A percentile compares a stretch with the other conserved stretches of the same genome.
phyloP scores from a whole-genome alignment of 495 filamentous ascomycete species.

The Aspergillus sparsus region DNA sequence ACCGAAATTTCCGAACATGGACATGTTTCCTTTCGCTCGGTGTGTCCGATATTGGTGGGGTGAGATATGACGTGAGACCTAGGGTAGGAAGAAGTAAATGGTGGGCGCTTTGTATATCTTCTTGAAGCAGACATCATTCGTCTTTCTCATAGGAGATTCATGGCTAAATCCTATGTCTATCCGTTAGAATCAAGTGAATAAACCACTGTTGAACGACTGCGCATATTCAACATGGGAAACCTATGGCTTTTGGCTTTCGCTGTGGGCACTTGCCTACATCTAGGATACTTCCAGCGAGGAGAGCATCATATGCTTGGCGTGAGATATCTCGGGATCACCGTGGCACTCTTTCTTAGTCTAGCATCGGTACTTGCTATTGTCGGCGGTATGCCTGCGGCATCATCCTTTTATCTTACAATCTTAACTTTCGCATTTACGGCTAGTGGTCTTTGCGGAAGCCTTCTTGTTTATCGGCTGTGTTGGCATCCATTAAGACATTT shows the following conservation, averaged over 20 bases:
- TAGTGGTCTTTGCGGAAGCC: slow-evolving; percentile 26
- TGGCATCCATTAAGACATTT: slow-evolving; percentile 43
- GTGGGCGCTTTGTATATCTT: too few relatives aligned
- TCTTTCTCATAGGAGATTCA: too few relatives aligned
- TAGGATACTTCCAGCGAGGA: neutral
- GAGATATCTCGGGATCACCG: neutral
- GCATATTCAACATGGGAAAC: too few relatives aligned
- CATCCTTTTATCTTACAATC: neutral
- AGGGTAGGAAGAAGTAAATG: too few relatives aligned
- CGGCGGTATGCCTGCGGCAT: neutral
- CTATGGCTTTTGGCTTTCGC: neutral
- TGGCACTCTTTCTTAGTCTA: neutral
- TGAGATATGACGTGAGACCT: too few relatives aligned
- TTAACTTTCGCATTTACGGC: neutral
- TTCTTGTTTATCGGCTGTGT: slow-evolving; percentile 41
- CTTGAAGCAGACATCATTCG: too few relatives aligned
- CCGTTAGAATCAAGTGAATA: too few relatives aligned
- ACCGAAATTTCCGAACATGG: too few relatives aligned
- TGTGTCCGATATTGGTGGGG: too few relatives aligned
- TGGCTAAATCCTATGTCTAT: too few relatives aligned
- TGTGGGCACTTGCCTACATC: neutral
- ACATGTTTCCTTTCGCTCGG: too few relatives aligned
- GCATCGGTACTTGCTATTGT: neutral
- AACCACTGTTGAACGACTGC: too few relatives aligned
- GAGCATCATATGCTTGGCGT: neutral